These are phyloP conservation scores for Nemania sp. DNA, from an alignment of 2,329 filamentous ascomycete species.

Conservation along the genomic window DNA sequence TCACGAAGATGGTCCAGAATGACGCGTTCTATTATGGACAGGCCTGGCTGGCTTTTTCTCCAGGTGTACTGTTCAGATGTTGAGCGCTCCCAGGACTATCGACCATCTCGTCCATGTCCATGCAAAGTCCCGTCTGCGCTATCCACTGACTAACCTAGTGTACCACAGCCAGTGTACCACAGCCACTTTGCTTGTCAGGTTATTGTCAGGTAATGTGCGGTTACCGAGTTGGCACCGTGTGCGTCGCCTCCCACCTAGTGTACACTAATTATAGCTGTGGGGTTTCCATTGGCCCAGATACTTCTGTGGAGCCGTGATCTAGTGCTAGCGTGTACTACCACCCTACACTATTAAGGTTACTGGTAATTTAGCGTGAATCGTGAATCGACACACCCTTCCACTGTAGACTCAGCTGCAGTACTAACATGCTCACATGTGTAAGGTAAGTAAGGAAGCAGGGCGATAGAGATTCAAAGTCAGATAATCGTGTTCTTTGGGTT, in stretches of 20 bases:
- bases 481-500: no score
- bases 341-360: no score
- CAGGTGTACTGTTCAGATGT: no score
- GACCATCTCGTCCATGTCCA: slow-evolving; percentile 10
- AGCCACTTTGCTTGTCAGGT: neutral
- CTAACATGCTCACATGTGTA: no score
- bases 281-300: slow-evolving; percentile 12
- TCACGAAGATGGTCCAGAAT: slow-evolving; percentile 5
- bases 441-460: no score
- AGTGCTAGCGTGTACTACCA: no score
- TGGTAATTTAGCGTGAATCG: no score
- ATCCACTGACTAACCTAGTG: slow-evolving; percentile 2
- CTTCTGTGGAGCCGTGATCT: slow-evolving; percentile 6
- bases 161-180: no score
- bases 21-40: slow-evolving; percentile 9
- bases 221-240: slow-evolving; percentile 18
- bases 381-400: no score
- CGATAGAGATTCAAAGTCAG: no score
- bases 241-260: slow-evolving; percentile 10
- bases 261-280: slow-evolving; percentile 10
- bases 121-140: slow-evolving; percentile 5
- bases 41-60: neutral
- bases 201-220: slow-evolving; percentile 25
- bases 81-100: slow-evolving; percentile 4
- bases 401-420: no score